Conservation (phyloP, 1,284 basidiomycete genomes). For the Trichosporon sp. region DNA sequence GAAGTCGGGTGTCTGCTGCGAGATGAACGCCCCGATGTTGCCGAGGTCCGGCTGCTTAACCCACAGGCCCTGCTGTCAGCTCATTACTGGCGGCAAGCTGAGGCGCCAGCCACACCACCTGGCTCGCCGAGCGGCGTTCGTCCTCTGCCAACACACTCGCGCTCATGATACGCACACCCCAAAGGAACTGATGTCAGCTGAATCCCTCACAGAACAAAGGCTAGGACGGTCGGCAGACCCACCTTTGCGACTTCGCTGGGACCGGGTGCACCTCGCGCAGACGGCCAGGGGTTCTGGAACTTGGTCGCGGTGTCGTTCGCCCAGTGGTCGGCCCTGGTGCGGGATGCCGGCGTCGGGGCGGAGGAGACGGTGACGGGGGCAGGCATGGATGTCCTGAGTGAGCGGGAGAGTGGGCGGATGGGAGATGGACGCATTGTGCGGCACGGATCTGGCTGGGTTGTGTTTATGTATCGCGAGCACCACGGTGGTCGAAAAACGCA, state of each 20-base stretch:
- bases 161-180: constrained; percentile 10
- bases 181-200: constrained; percentile 16
- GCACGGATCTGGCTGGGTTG: neutral
- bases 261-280: constrained; percentile 29
- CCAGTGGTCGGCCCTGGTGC: constrained; percentile 33
- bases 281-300: constrained; percentile 54
- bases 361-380: neutral
- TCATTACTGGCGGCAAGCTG: too few relatives aligned
- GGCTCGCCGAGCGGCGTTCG: too few relatives aligned
- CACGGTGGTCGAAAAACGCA: neutral
- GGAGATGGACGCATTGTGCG: neutral
- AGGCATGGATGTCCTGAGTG: neutral
- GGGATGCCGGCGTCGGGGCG: neutral
- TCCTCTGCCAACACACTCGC: neutral
- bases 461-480: neutral
- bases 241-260: constrained; percentile 19
- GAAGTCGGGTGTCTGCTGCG: constrained; percentile 4
- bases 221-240: neutral
- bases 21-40: constrained; percentile 12
- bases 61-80: constrained; percentile 11
- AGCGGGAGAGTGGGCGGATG: neutral
- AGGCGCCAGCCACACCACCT: too few relatives aligned
- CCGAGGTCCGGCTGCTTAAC: constrained; percentile 31
- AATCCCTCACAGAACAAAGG: neutral
- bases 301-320: constrained; percentile 31